Percentiles rank a stretch among this genome's conserved stretches.
These are phyloP conservation scores for Daldinia eschscholtzii DNA, from an alignment of 2,329 filamentous ascomycete genomes.

Conservation along the genomic window DNA sequence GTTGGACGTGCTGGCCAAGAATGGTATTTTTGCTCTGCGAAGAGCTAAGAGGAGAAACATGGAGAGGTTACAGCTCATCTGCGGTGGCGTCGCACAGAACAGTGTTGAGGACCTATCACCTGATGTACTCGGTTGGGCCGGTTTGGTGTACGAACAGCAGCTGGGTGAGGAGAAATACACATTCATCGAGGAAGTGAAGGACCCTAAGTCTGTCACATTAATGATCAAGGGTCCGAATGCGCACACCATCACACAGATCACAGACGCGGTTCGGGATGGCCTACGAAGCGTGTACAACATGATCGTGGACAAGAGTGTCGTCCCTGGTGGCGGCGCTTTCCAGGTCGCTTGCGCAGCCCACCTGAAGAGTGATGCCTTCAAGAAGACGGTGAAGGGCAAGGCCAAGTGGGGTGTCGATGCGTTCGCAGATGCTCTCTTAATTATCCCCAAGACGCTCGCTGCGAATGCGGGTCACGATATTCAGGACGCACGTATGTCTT, in stretches of 20 bases:
- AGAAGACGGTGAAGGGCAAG: conserved; percentile 95
- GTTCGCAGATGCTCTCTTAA: conserved; percentile 92
- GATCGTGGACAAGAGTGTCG: conserved; percentile 97
- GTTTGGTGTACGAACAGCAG: conserved; percentile 95
- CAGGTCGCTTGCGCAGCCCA: conserved; percentile 93
- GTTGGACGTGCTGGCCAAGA: conserved; percentile 96
- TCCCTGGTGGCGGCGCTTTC: conserved; percentile 94
- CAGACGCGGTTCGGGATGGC: conserved; percentile 94
- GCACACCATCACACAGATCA: conserved; percentile 97
- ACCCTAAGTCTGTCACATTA: conserved; percentile 96
- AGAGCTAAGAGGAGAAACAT: conserved; percentile 98
- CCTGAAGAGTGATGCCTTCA: conserved; percentile 86
- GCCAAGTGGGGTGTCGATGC: conserved; percentile 95
- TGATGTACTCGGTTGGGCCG: conserved; percentile 94
- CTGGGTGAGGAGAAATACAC: conserved; percentile 99
- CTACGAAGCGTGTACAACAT: conserved; percentile 98
- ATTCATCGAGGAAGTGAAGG: conserved; percentile 98
- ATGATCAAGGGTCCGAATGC: conserved; percentile 98
- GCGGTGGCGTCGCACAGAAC: conserved; percentile 92
- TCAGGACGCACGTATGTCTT: conserved; percentile 86
- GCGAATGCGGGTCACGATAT: conserved; percentile 97
- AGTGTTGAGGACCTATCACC: conserved; percentile 93
- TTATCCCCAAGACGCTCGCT: conserved; percentile 97
- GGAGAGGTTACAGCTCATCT: conserved; percentile 96
- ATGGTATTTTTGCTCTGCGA: conserved; percentile 93